Conservation (phyloP, 2,329 filamentous ascomycete genomes). For the Emydomyces testavorans region DNA sequence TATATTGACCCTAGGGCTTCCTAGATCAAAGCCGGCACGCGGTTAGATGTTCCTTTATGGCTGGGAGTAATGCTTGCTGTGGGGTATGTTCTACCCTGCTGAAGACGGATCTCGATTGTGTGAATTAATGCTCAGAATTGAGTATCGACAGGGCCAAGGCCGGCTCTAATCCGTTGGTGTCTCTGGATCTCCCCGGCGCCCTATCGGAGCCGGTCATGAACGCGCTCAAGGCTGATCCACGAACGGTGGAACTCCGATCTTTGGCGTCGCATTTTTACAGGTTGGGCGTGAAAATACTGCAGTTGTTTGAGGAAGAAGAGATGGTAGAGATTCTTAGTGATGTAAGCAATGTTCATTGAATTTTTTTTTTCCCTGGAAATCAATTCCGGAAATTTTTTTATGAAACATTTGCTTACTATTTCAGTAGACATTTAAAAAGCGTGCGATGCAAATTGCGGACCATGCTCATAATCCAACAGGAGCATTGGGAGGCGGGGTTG, state of each 20-base stretch:
- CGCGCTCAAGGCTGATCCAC: slow-evolving; percentile 80
- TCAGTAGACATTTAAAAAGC: slow-evolving; percentile 61
- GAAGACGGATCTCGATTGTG: background rate
- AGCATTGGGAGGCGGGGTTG: slow-evolving; percentile 54
- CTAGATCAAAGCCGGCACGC: slow-evolving; percentile 68
- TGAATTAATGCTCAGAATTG: background rate
- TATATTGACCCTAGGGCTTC: background rate
- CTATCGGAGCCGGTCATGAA: slow-evolving; percentile 72
- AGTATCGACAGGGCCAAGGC: background rate
- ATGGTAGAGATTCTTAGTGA: slow-evolving; percentile 57
- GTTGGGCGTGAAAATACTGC: slow-evolving; percentile 72
- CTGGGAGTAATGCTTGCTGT: slow-evolving; percentile 86
- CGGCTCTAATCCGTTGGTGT: slow-evolving; percentile 43
- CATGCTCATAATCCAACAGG: slow-evolving; percentile 77
- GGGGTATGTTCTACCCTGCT: slow-evolving; percentile 10
- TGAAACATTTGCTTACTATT: background rate
- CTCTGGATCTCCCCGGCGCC: slow-evolving; percentile 67
- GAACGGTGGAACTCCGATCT: slow-evolving; percentile 69
- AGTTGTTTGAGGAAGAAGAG: slow-evolving; percentile 83
- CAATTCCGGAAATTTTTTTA: too few relatives aligned
- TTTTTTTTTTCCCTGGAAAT: too few relatives aligned
- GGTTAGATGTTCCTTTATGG: slow-evolving; percentile 80
- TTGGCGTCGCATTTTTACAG: slow-evolving; percentile 81
- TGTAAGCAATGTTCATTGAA: slow-evolving; percentile 22
- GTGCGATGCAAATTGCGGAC: slow-evolving; percentile 72